These are phyloP conservation scores for Penicillium bovifimosum DNA, from an alignment of 495 filamentous ascomycete species.

Conservation along the genomic window DNA sequence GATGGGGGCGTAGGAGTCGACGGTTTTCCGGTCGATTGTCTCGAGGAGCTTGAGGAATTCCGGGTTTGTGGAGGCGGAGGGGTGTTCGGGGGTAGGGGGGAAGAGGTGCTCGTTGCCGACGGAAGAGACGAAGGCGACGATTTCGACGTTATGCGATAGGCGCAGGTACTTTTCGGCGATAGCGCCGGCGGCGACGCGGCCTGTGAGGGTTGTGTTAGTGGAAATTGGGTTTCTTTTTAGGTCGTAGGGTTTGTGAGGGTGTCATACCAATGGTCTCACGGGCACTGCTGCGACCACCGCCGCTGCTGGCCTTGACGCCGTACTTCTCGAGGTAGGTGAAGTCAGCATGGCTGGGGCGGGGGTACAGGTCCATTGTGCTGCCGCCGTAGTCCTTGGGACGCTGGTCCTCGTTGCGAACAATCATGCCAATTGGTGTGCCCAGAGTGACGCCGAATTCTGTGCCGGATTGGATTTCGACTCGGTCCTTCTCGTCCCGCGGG, in stretches of 20 bases:
- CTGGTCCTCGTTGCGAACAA: constrained; percentile 90
- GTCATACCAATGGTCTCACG: constrained; percentile 81
- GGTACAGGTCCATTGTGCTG: constrained; percentile 87
- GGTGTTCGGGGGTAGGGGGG: constrained; percentile 70
- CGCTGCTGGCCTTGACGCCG: constrained; percentile 87
- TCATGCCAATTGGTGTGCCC: constrained; percentile 84
- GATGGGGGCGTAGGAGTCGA: constrained; percentile 78
- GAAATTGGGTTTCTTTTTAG: not conserved
- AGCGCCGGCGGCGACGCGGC: constrained; percentile 88
- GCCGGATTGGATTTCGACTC: constrained; percentile 87
- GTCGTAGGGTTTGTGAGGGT: not conserved
- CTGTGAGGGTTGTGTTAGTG: constrained; percentile 21
- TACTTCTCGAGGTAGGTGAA: constrained; percentile 98
- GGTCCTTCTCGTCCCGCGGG: constrained; percentile 87
- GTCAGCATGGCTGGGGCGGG: constrained; percentile 89
- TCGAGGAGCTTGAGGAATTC: constrained; percentile 73
- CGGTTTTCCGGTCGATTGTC: constrained; percentile 66
- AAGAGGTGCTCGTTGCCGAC: constrained; percentile 81
- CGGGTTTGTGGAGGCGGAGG: constrained; percentile 72
- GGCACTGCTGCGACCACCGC: constrained; percentile 86
- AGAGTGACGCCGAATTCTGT: constrained; percentile 90
- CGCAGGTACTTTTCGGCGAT: constrained; percentile 91
- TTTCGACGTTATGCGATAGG: constrained; percentile 77
- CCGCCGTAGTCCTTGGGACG: constrained; percentile 89
- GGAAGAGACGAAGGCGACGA: constrained; percentile 84